A percentile compares a stretch with the other conserved stretches of the same genome.
These are phyloP conservation scores for Aureoboletus auriporus DNA, from an alignment of 768 basidiomycete species.

Conservation along the genomic window DNA sequence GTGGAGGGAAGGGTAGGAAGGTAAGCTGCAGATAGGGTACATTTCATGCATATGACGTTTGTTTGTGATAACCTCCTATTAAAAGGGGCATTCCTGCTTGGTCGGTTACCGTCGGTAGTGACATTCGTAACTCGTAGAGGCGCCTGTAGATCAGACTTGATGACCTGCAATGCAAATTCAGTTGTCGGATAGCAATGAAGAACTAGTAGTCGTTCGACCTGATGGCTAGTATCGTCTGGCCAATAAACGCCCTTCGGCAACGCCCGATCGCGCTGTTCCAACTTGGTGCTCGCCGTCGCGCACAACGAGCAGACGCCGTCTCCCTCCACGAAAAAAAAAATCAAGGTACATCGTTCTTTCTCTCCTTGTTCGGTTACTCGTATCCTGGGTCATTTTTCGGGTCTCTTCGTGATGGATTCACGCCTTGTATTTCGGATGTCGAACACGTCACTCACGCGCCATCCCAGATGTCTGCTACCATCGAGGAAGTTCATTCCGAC, in stretches of 20 bases:
- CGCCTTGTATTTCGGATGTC: slow-evolving; percentile 25
- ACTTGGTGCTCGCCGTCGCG: slow-evolving; percentile 26
- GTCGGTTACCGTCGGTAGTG: too few species aligned
- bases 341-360: slow-evolving; percentile 15
- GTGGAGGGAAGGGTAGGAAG: not conserved
- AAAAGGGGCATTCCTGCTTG: not conserved
- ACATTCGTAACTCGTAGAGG: too few species aligned
- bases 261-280: slow-evolving; percentile 13
- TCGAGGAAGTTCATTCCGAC: slow-evolving; percentile 81
- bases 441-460: slow-evolving; percentile 21
- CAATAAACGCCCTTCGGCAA: slow-evolving; percentile 24
- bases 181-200: too few species aligned
- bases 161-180: too few species aligned
- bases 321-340: slow-evolving; percentile 11
- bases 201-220: too few species aligned
- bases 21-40: not conserved
- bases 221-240: not conserved
- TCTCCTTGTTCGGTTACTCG: not conserved
- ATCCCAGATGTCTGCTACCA: slow-evolving; percentile 63
- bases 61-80: slow-evolving; percentile 7
- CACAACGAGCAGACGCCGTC: slow-evolving; percentile 31
- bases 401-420: slow-evolving; percentile 27
- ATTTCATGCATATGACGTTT: not conserved
- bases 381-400: not conserved
- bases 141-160: not conserved